Evolutionary conservation across 805 yeast genomes (phyloP).

Genomic region (Pichia sporocuriosa): DNA sequence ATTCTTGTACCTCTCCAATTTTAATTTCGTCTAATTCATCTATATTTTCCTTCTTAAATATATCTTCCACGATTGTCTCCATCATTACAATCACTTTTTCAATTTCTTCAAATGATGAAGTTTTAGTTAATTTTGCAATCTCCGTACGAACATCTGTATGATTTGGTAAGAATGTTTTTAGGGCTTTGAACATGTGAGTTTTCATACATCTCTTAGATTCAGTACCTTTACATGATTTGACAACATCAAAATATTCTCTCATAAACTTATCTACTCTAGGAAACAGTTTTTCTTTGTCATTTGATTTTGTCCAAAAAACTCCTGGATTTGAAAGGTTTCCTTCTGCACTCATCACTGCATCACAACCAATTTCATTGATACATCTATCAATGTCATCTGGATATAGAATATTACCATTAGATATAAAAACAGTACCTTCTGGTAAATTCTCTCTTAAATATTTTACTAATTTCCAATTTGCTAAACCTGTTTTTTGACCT

Average conservation of each 20-base stretch:
- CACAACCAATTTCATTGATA: slow-evolving; percentile 55
- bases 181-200: slow-evolving; percentile 81
- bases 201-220: slow-evolving; percentile 84
- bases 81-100: slow-evolving; percentile 52
- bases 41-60: slow-evolving; percentile 47
- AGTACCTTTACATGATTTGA: slow-evolving; percentile 48
- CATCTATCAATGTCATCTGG: slow-evolving; percentile 78
- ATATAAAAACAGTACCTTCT: slow-evolving; percentile 75
- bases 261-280: slow-evolving; percentile 81
- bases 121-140: slow-evolving; percentile 47
- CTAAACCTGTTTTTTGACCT: slow-evolving; percentile 92
- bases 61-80: slow-evolving; percentile 55
- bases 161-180: slow-evolving; percentile 70
- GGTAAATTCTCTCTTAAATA: slow-evolving; percentile 75
- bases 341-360: slow-evolving; percentile 97
- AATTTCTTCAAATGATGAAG: slow-evolving; percentile 39
- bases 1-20: slow-evolving; percentile 46
- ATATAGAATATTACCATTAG: slow-evolving; percentile 92
- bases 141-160: slow-evolving; percentile 74
- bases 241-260: slow-evolving; percentile 85
- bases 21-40: slow-evolving; percentile 48
- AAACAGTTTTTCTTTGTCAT: slow-evolving; percentile 57
- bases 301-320: slow-evolving; percentile 54
- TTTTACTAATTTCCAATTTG: slow-evolving; percentile 80
- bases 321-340: slow-evolving; percentile 94